These are phyloP conservation scores for Cylindrodendrum hubeiense DNA, from an alignment of 2,329 filamentous ascomycete species.

Conservation along the genomic window DNA sequence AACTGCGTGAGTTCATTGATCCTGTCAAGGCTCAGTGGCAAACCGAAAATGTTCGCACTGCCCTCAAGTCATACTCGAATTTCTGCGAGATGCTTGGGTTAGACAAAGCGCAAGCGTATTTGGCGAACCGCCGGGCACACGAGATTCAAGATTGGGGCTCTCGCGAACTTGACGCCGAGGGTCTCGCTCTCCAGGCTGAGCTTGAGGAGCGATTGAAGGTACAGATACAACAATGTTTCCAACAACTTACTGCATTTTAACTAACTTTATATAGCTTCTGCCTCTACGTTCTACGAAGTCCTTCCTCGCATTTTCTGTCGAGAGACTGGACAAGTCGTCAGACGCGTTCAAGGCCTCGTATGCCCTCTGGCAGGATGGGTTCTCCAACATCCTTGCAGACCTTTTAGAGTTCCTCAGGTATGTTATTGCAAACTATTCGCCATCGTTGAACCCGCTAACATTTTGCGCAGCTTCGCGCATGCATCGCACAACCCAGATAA, in stretches of 20 bases:
- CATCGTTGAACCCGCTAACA: background rate
- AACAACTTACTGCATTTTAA: background rate
- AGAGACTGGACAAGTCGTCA: conserved; percentile 83
- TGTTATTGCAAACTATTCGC: conserved; percentile 24
- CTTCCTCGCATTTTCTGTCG: conserved; percentile 91
- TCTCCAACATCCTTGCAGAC: conserved; percentile 86
- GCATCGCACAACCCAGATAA: conserved; percentile 89
- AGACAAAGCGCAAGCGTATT: conserved; percentile 83
- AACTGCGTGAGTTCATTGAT: conserved; percentile 82
- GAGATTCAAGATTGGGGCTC: conserved; percentile 86
- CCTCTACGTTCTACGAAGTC: conserved; percentile 91
- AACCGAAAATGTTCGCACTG: conserved; percentile 73
- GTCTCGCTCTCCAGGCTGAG: conserved; percentile 81
- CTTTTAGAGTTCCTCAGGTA: conserved; percentile 85
- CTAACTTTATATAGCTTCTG: conserved; percentile 63
- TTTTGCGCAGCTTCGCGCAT: conserved; percentile 78
- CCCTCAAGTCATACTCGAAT: conserved; percentile 78
- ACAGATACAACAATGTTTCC: conserved; percentile 35
- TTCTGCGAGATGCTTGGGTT: conserved; percentile 87
- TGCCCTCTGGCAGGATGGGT: conserved; percentile 85
- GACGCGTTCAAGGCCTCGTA: conserved; percentile 81
- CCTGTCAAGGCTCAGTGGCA: conserved; percentile 87
- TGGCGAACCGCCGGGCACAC: conserved; percentile 79
- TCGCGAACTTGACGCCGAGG: conserved; percentile 81
- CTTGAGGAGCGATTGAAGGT: conserved; percentile 82